Evolutionary conservation across 805 yeast genomes (phyloP).

Genomic region (Yueomyces sinensis): DNA sequence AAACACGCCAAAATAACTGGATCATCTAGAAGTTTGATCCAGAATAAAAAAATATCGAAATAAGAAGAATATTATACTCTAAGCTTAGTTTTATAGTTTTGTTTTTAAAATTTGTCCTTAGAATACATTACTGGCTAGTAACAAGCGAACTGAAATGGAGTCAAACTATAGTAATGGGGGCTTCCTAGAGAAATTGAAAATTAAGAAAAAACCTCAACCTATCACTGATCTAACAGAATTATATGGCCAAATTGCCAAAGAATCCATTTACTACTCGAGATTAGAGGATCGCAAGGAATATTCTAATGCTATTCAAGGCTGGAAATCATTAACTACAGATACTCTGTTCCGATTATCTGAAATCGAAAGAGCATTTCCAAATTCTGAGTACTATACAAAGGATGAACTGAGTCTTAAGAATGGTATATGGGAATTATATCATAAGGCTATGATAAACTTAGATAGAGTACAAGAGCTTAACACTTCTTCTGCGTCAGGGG

Average conservation of each 20-base stretch:
- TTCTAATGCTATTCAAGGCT: conserved; percentile 51
- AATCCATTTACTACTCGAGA: conserved; percentile 41
- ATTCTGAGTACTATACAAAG: conserved; percentile 24
- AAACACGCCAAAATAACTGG: no score
- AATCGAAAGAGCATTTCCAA: conserved; percentile 30
- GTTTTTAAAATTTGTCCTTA: no score
- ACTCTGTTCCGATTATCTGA: conserved; percentile 41
- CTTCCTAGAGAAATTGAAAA: conserved; percentile 8
- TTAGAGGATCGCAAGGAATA: conserved; percentile 42
- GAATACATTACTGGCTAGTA: no score
- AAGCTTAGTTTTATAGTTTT: no score
- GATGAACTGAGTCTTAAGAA: conserved; percentile 34
- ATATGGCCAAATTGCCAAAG: conserved; percentile 49
- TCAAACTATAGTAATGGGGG: neutral
- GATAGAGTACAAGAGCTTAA: conserved; percentile 23
- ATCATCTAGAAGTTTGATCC: no score
- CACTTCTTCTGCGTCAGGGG: no score
- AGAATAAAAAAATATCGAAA: no score
- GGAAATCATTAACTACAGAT: conserved; percentile 60
- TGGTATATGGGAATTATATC: conserved; percentile 26
- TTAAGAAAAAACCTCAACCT: conserved; percentile 48
- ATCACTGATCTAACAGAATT: conserved; percentile 45
- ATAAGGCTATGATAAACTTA: conserved; percentile 27
- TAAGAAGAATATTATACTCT: no score
- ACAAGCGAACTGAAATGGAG: neutral